Evolutionary conservation across 2,329 filamentous ascomycete species (phyloP), one percentile per base, ranked within the genome.

Genomic region (Aureobasidium sp.): DNA sequence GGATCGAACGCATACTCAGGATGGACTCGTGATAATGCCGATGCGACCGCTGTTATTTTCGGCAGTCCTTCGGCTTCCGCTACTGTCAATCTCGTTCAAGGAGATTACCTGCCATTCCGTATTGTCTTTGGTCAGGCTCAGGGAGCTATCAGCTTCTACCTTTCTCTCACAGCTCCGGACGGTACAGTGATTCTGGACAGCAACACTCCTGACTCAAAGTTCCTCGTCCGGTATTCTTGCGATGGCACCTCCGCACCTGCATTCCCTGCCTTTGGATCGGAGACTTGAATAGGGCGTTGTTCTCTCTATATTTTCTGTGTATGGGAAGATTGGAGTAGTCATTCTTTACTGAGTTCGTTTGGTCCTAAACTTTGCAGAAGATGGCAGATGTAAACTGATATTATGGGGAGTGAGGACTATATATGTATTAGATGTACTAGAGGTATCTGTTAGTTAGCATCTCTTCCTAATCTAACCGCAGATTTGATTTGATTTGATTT

Each of bases 1-100:
- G 72, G 70, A 13, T 13, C 62, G 15, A 67, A 58, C 15, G 71
- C 70, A 15, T 71, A 70, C 65, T 63, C 60, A 4, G 70, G 69
- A 16, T 71, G 67, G 67, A 70, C 53, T 23, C 33, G 33, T 36
- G 33, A 13, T 36, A 36, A 36, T 36, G 33, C 33, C 33, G 33
- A 36, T 36, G 33, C 33, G 33, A 36, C 33, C 33, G 33, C 33
- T 36, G 33, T 36, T 8, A 36, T 36, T 36, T 36, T 36, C 33
- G 33, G 33, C 33, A 36, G 33, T 36, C 33, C 33, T 36, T 36
- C 33, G 33, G 33, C 33, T 36, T 36, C 33, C 20, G 43, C 31
- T 27, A 56, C 43, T 10, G 23, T 36, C 3, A 31, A 18, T 13
- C 51, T 58, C 6, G 40, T n/a, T 6, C n/a, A 33, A 3, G 63